Evolutionary conservation across 2,329 filamentous ascomycete species (phyloP).

Genomic region (Salinomyces thailandicus): DNA sequence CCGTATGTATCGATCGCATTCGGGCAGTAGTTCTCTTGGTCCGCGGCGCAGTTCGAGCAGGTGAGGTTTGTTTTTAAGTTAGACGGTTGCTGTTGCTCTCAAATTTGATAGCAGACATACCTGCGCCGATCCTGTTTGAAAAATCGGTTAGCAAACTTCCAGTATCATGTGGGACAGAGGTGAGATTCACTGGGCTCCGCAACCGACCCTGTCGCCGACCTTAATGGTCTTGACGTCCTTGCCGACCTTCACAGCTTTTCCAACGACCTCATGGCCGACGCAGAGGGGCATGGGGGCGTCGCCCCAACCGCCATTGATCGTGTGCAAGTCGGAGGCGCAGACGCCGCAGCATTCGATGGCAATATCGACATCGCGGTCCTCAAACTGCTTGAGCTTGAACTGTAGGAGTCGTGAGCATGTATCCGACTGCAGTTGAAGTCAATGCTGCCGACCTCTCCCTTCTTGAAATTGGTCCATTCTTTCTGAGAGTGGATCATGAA

Average conservation of each 20-base stretch:
- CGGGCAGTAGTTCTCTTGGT: slow-evolving; percentile 45
- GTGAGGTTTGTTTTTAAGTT: slow-evolving; percentile 40
- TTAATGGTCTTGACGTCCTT: slow-evolving; percentile 41
- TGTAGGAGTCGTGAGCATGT: background rate
- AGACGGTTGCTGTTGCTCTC: no score
- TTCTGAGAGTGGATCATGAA: slow-evolving; percentile 46
- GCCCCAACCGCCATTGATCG: slow-evolving; percentile 47
- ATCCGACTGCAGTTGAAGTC: no score
- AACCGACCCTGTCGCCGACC: slow-evolving; percentile 35
- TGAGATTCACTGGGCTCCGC: slow-evolving; percentile 43
- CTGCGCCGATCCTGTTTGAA: no score
- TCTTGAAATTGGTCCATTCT: slow-evolving; percentile 50
- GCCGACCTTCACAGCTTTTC: slow-evolving; percentile 40
- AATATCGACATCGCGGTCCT: slow-evolving; percentile 77
- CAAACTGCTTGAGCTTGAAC: slow-evolving; percentile 67
- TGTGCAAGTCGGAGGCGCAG: slow-evolving; percentile 41
- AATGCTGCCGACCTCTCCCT: slow-evolving; percentile 36
- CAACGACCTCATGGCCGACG: slow-evolving; percentile 54
- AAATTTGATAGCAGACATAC: no score
- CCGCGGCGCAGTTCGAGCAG: slow-evolving; percentile 41
- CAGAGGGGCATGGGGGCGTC: slow-evolving; percentile 52
- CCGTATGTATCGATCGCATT: slow-evolving; percentile 42
- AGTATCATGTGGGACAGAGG: no score
- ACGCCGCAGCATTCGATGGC: slow-evolving; percentile 71
- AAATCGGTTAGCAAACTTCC: no score